phyloP scores from a whole-genome alignment of 2,329 filamentous ascomycete species.

The Epichloe gansuensis region DNA sequence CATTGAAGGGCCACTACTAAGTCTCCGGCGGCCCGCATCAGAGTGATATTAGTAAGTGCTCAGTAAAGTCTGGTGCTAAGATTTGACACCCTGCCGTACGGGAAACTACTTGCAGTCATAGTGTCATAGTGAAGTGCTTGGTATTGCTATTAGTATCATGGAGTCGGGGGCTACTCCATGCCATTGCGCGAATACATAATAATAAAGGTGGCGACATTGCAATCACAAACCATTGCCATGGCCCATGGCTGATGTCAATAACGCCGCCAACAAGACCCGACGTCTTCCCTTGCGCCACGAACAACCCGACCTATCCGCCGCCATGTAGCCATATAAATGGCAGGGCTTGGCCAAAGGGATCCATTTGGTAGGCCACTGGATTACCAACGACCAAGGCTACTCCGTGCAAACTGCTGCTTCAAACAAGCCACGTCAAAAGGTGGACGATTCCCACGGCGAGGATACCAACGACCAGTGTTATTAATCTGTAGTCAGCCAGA shows the following conservation, averaged over 20 bases:
- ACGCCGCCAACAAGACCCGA: background rate
- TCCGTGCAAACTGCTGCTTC: background rate
- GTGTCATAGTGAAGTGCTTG: no score
- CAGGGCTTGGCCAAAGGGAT: background rate
- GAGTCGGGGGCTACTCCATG: no score
- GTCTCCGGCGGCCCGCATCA: background rate
- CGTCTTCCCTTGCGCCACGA: constrained; percentile 4
- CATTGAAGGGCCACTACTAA: background rate
- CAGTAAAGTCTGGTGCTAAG: no score
- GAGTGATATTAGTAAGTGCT: no score
- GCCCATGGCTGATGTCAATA: no score
- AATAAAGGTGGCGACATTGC: no score
- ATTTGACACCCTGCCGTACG: background rate
- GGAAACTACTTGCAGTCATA: no score
- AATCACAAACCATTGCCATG: no score
- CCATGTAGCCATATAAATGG: constrained; percentile 2
- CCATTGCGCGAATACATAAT: no score
- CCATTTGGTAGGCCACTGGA: background rate
- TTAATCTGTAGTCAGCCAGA: no score
- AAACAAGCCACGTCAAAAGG: background rate
- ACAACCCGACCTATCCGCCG: constrained; percentile 8
- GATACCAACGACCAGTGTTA: no score
- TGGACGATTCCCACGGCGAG: background rate
- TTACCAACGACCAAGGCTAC: background rate
- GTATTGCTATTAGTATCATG: no score